Base-by-base conservation (phyloP, 257 asterid species). In the Salvia miltiorrhiza region DNA sequence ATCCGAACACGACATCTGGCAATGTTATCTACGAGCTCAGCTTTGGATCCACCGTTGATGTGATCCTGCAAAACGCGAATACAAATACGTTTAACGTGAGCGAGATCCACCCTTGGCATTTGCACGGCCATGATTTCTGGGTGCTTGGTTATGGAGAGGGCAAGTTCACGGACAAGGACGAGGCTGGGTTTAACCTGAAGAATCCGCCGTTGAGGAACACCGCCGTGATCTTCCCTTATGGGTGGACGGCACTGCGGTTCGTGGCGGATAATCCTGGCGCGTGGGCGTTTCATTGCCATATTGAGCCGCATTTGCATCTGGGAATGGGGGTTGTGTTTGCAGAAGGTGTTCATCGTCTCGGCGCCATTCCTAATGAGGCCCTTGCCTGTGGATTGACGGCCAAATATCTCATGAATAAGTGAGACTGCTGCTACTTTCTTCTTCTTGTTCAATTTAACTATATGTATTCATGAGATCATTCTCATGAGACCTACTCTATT, bases 21-120 rank as follows among this genome's bases (percentile, higher is more conserved):
- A 87, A 47, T 37, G 83, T 92, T 21, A 86, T 84, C 10, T 90
- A 92, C 79, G 68, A n/a, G 74, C 62, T 92, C 4, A 33, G 17
- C 0, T 79, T 82, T 77, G 88, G 86, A 72, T 72, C 82, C 0
- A 90, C 95, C 0, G 52, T 92, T 0, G 98, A 92, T 45, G 86
- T 92, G 33, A 59, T 92, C 7, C 80, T 92, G 8, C 98, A 89
- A 39, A 92, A 92, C 41, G 90, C 97, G 9, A 91, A 91, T 14
- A 84, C 85, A 11, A 48, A 88, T 1, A 80, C 43, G 37, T 76
- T 63, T 1, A 80, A 84, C 11, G 86, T 68, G 4, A 89, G 98
- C 40, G 98, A 92, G 39, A 86, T 82, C 20, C 98, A 89, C 73
- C 98, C 98, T 3, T 92, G 96, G 97, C 97, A 92, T 53, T 54